These are phyloP conservation scores for Myrmaecium sp. DNA, from an alignment of 2,329 filamentous ascomycete genomes.

Conservation along the genomic window DNA sequence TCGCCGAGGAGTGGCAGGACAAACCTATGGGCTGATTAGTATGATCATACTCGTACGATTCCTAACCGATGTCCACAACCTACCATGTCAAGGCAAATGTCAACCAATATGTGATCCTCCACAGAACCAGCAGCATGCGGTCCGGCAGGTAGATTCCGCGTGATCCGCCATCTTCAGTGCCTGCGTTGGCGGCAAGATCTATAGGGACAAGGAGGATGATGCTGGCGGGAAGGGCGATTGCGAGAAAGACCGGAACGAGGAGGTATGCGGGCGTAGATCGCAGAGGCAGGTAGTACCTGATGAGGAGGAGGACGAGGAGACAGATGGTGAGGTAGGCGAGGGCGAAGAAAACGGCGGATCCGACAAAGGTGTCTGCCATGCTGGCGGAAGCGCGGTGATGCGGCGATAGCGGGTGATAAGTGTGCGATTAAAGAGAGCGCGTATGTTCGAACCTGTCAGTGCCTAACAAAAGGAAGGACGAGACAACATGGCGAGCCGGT, in stretches of 20 bases:
- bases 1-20: constrained; percentile 87
- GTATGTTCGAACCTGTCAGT: no score
- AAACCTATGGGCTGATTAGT: constrained; percentile 37
- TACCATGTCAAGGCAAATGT: constrained; percentile 92
- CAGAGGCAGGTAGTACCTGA: constrained; percentile 80
- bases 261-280: constrained; percentile 83
- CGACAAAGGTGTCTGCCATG: constrained; percentile 40
- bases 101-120: constrained; percentile 94
- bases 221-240: constrained; percentile 80
- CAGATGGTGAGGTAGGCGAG: constrained; percentile 59
- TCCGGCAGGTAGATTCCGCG: constrained; percentile 79
- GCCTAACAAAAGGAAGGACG: no score
- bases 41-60: constrained; percentile 3
- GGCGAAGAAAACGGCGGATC: constrained; percentile 63
- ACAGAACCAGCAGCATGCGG: constrained; percentile 64
- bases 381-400: constrained; percentile 5
- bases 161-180: constrained; percentile 50
- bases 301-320: constrained; percentile 60
- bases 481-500: no score
- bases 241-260: constrained; percentile 82
- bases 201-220: constrained; percentile 88
- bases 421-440: no score
- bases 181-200: constrained; percentile 75
- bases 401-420: no score
- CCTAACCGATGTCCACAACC: no score